phyloP scores from a whole-genome alignment of 257 asterid genomes.

The Plantago major region DNA sequence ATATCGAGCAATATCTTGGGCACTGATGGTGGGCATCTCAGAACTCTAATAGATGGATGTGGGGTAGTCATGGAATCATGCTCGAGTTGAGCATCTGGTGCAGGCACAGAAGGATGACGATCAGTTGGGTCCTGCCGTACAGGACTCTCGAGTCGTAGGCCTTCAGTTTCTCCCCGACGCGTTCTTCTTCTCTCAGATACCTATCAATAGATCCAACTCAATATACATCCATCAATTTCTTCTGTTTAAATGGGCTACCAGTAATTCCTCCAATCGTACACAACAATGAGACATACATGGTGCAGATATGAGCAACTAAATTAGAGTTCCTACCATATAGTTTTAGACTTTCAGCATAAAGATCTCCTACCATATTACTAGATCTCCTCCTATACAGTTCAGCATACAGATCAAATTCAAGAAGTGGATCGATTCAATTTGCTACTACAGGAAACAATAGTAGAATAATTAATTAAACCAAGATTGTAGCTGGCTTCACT shows the following conservation, averaged over 20 bases:
- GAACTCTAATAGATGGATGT: conserved; percentile 28
- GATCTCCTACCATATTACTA: too few species aligned
- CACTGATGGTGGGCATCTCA: conserved; percentile 37
- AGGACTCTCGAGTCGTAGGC: conserved; percentile 47
- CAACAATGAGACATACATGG: too few species aligned
- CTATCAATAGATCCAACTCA: conserved; percentile 22
- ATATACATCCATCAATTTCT: neutral
- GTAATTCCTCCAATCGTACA: neutral
- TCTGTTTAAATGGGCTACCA: too few species aligned
- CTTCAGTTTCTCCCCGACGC: conserved; percentile 43
- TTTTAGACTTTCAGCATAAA: too few species aligned
- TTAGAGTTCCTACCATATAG: too few species aligned
- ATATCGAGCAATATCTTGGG: conserved; percentile 67
- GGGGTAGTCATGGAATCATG: conserved; percentile 45
- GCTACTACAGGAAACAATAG: too few species aligned
- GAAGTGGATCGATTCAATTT: too few species aligned
- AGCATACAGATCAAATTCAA: too few species aligned
- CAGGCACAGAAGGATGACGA: conserved; percentile 36
- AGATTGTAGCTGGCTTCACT: too few species aligned
- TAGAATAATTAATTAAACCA: too few species aligned
- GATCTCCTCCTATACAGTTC: too few species aligned
- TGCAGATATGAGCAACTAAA: too few species aligned
- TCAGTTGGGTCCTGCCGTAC: conserved; percentile 39
- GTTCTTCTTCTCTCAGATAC: conserved; percentile 65
- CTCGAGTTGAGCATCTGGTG: conserved; percentile 61